These are phyloP conservation scores for Cnidoscolus chayamansa DNA, from an alignment of 441 rosid genomes.

Conservation along the genomic window DNA sequence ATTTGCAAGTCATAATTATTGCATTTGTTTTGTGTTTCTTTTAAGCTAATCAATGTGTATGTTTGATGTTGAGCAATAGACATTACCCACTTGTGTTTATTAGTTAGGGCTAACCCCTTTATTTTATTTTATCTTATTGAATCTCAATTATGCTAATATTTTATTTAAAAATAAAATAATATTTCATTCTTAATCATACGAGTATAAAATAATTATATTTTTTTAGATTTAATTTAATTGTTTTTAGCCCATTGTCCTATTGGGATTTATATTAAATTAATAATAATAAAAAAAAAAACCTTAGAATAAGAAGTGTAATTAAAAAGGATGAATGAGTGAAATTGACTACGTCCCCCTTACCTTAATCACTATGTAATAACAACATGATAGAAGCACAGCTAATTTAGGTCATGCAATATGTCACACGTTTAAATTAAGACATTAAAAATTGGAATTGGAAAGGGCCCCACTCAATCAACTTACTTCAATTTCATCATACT, in stretches of 20 bases:
- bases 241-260: not conserved
- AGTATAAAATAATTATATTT: not conserved
- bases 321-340: slow-evolving; percentile 4
- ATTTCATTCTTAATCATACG: not conserved
- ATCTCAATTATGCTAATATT: slow-evolving; percentile 5
- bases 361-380: slow-evolving; percentile 21
- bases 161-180: not conserved
- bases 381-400: slow-evolving; percentile 15
- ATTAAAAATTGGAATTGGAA: not conserved
- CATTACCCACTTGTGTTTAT: slow-evolving; percentile 5
- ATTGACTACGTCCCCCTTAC: slow-evolving; percentile 17
- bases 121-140: not conserved
- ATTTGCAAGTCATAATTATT: slow-evolving; percentile 34
- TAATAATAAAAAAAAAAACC: not conserved
- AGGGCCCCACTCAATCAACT: slow-evolving; percentile 16
- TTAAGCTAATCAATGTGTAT: slow-evolving; percentile 33
- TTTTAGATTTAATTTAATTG: not conserved
- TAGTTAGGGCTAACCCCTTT: not conserved
- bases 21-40: slow-evolving; percentile 37
- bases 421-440: not conserved
- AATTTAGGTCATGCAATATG: slow-evolving; percentile 18
- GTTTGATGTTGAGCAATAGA: too few relatives aligned
- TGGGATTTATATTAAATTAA: not conserved
- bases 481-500: too few relatives aligned
- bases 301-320: not conserved